Conservation (phyloP, 495 filamentous ascomycete genomes). For the Neurospora cerealis region DNA sequence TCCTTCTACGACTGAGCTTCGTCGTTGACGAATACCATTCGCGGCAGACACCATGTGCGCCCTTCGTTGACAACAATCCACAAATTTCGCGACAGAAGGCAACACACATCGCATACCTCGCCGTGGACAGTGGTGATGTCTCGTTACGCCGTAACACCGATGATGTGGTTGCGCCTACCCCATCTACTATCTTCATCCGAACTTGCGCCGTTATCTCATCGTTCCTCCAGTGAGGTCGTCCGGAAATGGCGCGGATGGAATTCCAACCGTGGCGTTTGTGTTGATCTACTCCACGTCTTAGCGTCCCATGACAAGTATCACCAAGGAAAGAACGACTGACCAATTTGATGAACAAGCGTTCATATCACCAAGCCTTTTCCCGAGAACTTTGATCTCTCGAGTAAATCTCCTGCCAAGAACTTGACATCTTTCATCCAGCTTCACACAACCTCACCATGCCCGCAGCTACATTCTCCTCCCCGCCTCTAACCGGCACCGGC, state of each 20-base stretch:
- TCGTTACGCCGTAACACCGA: background rate
- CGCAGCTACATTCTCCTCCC: background rate
- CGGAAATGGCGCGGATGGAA: background rate
- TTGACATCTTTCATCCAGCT: background rate
- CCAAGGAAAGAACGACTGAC: background rate
- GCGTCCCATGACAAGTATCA: background rate
- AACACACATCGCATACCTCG: background rate
- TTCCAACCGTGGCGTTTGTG: background rate
- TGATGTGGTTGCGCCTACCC: too few relatives aligned
- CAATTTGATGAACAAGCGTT: background rate
- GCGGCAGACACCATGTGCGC: background rate
- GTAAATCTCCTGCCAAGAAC: background rate
- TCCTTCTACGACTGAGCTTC: background rate
- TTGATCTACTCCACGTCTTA: background rate
- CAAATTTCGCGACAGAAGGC: background rate
- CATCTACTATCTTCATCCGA: background rate
- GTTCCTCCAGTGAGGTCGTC: background rate
- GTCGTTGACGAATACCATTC: background rate
- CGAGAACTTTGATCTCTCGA: background rate
- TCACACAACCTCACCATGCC: background rate
- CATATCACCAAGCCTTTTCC: background rate
- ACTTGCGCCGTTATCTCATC: background rate
- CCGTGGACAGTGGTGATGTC: background rate
- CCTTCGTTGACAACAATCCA: background rate
- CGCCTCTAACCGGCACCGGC: conserved; percentile 16